These are phyloP conservation scores for Micractinium sp. DNA, from an alignment of 139 green algal species.

Conservation along the genomic window DNA sequence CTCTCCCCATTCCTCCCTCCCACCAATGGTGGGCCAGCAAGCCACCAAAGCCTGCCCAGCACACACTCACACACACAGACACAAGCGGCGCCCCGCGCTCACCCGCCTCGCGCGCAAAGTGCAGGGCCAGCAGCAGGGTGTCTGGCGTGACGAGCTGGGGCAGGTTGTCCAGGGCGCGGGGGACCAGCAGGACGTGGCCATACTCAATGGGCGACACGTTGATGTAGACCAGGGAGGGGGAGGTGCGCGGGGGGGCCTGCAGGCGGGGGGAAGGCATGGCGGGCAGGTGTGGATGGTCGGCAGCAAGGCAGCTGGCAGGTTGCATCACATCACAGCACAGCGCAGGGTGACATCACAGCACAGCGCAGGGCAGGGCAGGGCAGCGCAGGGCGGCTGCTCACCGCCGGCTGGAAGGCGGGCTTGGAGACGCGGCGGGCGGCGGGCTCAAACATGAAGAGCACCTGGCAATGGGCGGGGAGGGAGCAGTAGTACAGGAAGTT, in stretches of 20 bases:
- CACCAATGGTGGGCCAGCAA: background rate
- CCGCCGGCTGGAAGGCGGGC: slow-evolving; percentile 32
- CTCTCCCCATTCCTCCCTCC: too few relatives aligned
- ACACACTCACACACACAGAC: background rate
- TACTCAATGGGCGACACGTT: slow-evolving; percentile 99
- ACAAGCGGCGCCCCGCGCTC: background rate
- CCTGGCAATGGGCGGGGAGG: slow-evolving; percentile 29
- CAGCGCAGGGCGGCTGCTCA: background rate
- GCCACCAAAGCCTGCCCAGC: background rate
- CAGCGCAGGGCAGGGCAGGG: too few relatives aligned
- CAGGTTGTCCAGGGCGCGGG: slow-evolving; percentile 78
- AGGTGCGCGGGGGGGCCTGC: slow-evolving; percentile 31
- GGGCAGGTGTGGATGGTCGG: background rate
- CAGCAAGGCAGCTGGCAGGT: background rate
- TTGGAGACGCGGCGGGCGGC: slow-evolving; percentile 1
- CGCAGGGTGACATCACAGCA: too few relatives aligned
- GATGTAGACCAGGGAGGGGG: slow-evolving; percentile 93
- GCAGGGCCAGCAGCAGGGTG: slow-evolving; percentile 84
- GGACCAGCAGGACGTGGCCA: slow-evolving; percentile 97
- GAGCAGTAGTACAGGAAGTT: background rate
- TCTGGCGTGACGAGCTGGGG: slow-evolving; percentile 64
- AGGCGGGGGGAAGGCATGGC: background rate
- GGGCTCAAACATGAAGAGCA: slow-evolving; percentile 90
- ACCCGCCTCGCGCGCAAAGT: slow-evolving; percentile 82
- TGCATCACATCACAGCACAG: too few relatives aligned